Evolutionary conservation across 2,329 filamentous ascomycete species (phyloP), one percentile per base, ranked within the genome.

Genomic region (Penicillium sp.): DNA sequence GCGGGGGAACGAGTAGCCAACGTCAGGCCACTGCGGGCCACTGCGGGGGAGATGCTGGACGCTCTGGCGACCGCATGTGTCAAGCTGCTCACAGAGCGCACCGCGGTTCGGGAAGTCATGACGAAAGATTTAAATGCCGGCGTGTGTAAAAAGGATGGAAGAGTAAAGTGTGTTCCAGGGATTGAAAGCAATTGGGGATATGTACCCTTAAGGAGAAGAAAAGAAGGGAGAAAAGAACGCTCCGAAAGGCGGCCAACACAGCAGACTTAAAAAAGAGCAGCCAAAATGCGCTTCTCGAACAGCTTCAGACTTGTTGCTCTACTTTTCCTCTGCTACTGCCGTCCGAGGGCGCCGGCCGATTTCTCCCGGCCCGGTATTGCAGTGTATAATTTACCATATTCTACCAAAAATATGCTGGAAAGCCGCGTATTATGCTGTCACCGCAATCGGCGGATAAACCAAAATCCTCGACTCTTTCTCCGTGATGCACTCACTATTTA

Each of bases 81-180:
- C 66, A 76, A 56, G 52, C 70, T 71, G 65, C 70, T 69, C 73
- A 76, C 71, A 26, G 74, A 75, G 68, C 73, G 75, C 73, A 75
- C 73, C 70, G 74, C 74, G 71, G 74, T 72, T 70, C 75, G 74
- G 69, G 73, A 75, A 55, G 73, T 70, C 65, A 77, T 78, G 61
- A 73, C 73, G 66, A 74, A 58, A 58, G 50, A 50, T 47, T 26
- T 64, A 58, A 64, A 60, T 63, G 65, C 58, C 51, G 60, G 31
- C 26, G 51, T 51, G 46, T 57, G 38, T 44, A 53, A 47, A 23
- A 47, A 13, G 26, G 17, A 30, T 44, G 60, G 21, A 51, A 49
- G 47, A 47, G 30, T 23, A 46, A 49, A 35, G 31, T 48, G 30
- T 35, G 47, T 30, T 45, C 53, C 48, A 53, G 46, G 31, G 17